Evolutionary conservation across 192 early-diverging fungal genomes (phyloP), one percentile per base, ranked within the genome.

Genomic region (Podila epicladia): DNA sequence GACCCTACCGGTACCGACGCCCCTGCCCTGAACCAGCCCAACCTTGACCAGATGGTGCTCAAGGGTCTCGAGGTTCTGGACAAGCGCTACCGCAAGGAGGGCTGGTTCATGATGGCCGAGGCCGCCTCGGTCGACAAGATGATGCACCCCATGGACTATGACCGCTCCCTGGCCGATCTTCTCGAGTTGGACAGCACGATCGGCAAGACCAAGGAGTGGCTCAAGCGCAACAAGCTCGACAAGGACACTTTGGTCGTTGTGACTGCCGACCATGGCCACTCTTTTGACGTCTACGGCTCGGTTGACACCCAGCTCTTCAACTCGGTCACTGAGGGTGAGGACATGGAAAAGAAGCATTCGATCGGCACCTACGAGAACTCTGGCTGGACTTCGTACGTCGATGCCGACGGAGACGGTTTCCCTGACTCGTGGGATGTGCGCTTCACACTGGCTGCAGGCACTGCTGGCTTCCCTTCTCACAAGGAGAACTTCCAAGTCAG

Each of bases 21-120:
- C 12, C 73, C 68, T 65, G 88, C 87, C 57, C 53, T 75, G 29
- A 75, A 89, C 58, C 89, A 90, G 72, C 89, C 89, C 48, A 82
- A 84, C 37, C 62, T 89, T 15, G 73, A 82, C 48, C 65, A 85
- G 26, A 90, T 90, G 89, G 85, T 84, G 55, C 31, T 85, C 53
- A 87, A 82, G 63, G 89, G 86, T 58, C 76, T 90, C 51, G 80
- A 90, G 33, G 74, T 84, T 50, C 68, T 90, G 64, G 80, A 90
- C 66, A 84, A 77, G 65, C 84, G 84, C 28, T 62, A 76, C 64
- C 86, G 85, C 70, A 75, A 76, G 24, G 82, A 90, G 62, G 89
- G 89, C 29, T 90, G 72, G 67, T 90, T 88, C 85, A 74, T 90
- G 65, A 88, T 90, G 88, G 74, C 82, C 53, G 89, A 90, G 69